phyloP scores from a whole-genome alignment of 2,329 filamentous ascomycete genomes.

The Stemphylium beticola region DNA sequence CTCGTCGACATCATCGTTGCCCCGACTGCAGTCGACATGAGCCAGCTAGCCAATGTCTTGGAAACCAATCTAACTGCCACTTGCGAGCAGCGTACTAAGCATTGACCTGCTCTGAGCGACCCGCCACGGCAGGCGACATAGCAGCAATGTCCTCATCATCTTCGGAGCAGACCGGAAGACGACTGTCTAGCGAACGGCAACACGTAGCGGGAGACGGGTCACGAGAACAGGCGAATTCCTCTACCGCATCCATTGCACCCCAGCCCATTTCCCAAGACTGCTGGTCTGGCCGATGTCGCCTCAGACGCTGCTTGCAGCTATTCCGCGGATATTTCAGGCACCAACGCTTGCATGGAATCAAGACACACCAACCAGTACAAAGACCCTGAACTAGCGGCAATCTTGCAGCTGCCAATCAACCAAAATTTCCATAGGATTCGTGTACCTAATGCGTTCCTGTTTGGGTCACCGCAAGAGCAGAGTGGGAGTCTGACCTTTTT shows the following conservation, averaged over 20 bases:
- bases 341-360: conserved; percentile 1
- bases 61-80: conserved; percentile 12
- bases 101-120: conserved; percentile 16
- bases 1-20: conserved; percentile 29
- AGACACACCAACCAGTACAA: conserved; percentile 1
- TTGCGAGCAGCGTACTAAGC: background rate
- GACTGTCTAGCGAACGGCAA: conserved; percentile 23
- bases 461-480: conserved; percentile 13
- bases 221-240: conserved; percentile 39
- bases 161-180: conserved; percentile 40
- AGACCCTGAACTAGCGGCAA: conserved; percentile 17
- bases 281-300: conserved; percentile 45
- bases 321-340: conserved; percentile 38
- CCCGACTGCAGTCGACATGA: conserved; percentile 5
- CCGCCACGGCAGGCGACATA: conserved; percentile 20
- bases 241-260: conserved; percentile 20
- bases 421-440: conserved; percentile 10
- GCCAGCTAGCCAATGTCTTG: conserved; percentile 9
- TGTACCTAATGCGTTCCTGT: conserved; percentile 26
- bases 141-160: conserved; percentile 11
- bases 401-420: conserved; percentile 13
- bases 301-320: conserved; percentile 16
- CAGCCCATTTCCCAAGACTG: conserved; percentile 11
- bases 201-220: conserved; percentile 37
- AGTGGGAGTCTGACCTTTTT: conserved; percentile 20